These are phyloP conservation scores for Nemophila menziesii DNA, from an alignment of 257 asterid species.

Conservation along the genomic window DNA sequence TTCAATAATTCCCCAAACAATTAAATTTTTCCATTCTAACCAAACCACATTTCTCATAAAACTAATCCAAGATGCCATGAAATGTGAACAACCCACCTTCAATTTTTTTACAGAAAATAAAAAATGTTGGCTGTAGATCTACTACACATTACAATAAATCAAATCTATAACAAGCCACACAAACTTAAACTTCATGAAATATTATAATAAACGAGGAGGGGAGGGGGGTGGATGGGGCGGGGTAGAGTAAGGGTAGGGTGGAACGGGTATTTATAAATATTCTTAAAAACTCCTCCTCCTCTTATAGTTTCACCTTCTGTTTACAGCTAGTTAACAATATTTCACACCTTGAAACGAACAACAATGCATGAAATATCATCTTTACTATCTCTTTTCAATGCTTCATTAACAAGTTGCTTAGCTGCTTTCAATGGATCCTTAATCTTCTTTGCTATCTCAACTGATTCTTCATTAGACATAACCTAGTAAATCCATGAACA, in stretches of 20 bases:
- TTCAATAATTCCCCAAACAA: too few relatives aligned
- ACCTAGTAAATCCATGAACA: conserved; percentile 30
- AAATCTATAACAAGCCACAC: conserved; percentile 29
- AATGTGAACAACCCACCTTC: conserved; percentile 17
- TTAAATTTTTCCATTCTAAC: neutral
- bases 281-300: conserved; percentile 3
- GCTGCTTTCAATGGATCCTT: conserved; percentile 87
- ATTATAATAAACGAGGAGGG: conserved; percentile 19
- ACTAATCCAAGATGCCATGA: conserved; percentile 23
- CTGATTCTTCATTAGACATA: conserved; percentile 86
- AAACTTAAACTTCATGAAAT: conserved; percentile 7
- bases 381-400: conserved; percentile 71
- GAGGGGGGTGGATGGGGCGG: conserved; percentile 7
- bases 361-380: conserved; percentile 92
- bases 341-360: conserved; percentile 47
- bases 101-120: conserved; percentile 20
- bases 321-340: neutral
- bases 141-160: conserved; percentile 30
- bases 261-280: too few relatives aligned
- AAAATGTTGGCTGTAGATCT: conserved; percentile 26
- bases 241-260: too few relatives aligned
- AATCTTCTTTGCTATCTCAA: conserved; percentile 58
- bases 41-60: conserved; percentile 9
- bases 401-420: conserved; percentile 60
- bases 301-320: conserved; percentile 18